phyloP scores from a whole-genome alignment of 768 basidiomycete species.

The Suillus bovinus region DNA sequence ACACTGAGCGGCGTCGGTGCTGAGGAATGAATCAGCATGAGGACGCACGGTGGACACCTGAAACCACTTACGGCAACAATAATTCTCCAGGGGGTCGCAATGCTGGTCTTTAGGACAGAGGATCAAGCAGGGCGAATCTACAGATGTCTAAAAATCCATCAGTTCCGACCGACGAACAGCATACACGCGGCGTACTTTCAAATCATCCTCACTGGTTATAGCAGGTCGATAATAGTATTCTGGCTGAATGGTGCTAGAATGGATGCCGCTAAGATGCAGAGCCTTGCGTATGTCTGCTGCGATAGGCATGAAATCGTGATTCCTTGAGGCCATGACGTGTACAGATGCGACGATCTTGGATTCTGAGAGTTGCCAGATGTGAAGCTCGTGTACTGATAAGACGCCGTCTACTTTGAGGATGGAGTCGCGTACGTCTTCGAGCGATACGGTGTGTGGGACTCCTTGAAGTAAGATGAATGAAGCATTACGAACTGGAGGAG shows the following conservation, averaged over 20 bases:
- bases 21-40: conserved; percentile 22
- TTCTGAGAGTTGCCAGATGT: conserved; percentile 98
- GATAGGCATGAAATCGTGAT: conserved; percentile 89
- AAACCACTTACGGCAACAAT: conserved; percentile 72
- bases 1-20: conserved; percentile 42
- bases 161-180: conserved; percentile 7
- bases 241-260: conserved; percentile 93
- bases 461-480: conserved; percentile 95
- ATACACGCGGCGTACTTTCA: conserved; percentile 43
- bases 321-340: conserved; percentile 82
- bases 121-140: conserved; percentile 68
- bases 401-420: conserved; percentile 86
- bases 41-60: background rate
- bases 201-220: conserved; percentile 41
- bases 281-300: conserved; percentile 81
- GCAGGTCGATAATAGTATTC: conserved; percentile 57
- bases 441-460: conserved; percentile 84
- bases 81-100: conserved; percentile 68
- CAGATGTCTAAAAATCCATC: conserved; percentile 39
- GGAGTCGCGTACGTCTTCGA: conserved; percentile 79
- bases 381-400: conserved; percentile 84
- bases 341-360: conserved; percentile 94
- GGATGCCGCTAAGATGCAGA: conserved; percentile 90
- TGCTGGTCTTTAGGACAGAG: conserved; percentile 69
- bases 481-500: conserved; percentile 70